Conservation (phyloP, 306 rosid genomes). For the Arachis stenosperma region DNA sequence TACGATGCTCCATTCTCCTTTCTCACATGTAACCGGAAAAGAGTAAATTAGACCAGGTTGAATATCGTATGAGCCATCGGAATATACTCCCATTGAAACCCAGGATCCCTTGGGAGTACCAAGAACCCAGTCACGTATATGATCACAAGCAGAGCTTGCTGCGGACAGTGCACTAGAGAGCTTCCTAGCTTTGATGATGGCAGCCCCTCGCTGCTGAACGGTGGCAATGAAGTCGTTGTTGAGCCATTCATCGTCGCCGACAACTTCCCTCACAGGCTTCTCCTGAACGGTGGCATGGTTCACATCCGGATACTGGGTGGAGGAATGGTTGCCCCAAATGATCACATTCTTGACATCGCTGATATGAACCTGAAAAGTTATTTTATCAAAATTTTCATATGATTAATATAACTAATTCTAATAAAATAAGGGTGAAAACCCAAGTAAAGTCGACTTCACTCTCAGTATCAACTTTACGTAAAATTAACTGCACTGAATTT, state of each 20-base stretch:
- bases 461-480: too few species aligned
- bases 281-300: conserved; percentile 73
- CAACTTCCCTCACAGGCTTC: conserved; percentile 60
- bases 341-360: conserved; percentile 79
- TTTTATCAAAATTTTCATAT: too few species aligned
- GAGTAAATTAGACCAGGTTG: conserved; percentile 80
- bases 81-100: conserved; percentile 96
- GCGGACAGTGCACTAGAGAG: conserved; percentile 96
- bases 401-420: too few species aligned
- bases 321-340: conserved; percentile 96
- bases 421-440: too few species aligned
- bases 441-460: too few species aligned
- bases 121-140: conserved; percentile 93
- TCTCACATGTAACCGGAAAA: conserved; percentile 88
- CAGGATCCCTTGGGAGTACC: conserved; percentile 92
- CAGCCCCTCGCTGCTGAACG: conserved; percentile 99
- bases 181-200: conserved; percentile 95
- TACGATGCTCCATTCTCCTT: conserved; percentile 88
- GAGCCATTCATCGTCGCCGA: conserved; percentile 69
- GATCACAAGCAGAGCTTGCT: conserved; percentile 98
- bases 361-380: conserved; percentile 40
- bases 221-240: conserved; percentile 77
- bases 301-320: conserved; percentile 90
- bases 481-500: too few species aligned
- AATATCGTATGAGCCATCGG: conserved; percentile 88